Evolutionary conservation across 352 stramenopile species (phyloP), one percentile per base, ranked within the genome.

Genomic region (Globisporangium emineosum): DNA sequence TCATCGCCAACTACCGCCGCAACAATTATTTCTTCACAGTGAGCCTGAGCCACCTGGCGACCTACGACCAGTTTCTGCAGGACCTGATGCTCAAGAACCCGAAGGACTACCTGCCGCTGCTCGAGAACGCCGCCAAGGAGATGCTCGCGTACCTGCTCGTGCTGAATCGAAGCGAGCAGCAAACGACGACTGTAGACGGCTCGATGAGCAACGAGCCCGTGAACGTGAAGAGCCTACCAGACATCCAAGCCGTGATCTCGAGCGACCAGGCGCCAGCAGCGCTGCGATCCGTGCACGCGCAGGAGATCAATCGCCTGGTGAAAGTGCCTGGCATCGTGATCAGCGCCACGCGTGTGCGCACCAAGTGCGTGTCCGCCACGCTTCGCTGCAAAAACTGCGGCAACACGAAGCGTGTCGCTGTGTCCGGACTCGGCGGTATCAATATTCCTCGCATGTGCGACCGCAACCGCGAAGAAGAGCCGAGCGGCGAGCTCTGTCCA

Each of bases 261-360:
- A 97, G 88, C 61, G 87, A 94, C 47, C 84, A 93, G 76, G 74
- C 74, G 30, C 60, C 72, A 33, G 79, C 88, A 13, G 73, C 84
- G 5, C 71, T 98, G 37, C 84, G 91, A 3, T 73, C 90, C 23
- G 84, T 98, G 27, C 87, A 96, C 50, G 86, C 91, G 8, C 86
- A 94, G 45, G 87, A 97, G 67, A 94, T 98, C 58, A 96, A 96
- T 64, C 80, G 82, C 27, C 76, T 97, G 27, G 83, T 97, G 27
- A 96, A 97, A 68, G 84, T 97, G 12, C 96, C 96, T 0, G 97
- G 97, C 15, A 99, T 99, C 66, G 85, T 99, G 54, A 98, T 99
- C 70, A 98, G 89, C 53, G 96, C 96, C 53, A 97, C 88, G 29
- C 83, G 93, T 45, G 90, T 98, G 53, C 84, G 89, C n/a, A 96